Evolutionary conservation across 2,329 filamentous ascomycete species (phyloP).

Genomic region (Paecilomyces fulvus): DNA sequence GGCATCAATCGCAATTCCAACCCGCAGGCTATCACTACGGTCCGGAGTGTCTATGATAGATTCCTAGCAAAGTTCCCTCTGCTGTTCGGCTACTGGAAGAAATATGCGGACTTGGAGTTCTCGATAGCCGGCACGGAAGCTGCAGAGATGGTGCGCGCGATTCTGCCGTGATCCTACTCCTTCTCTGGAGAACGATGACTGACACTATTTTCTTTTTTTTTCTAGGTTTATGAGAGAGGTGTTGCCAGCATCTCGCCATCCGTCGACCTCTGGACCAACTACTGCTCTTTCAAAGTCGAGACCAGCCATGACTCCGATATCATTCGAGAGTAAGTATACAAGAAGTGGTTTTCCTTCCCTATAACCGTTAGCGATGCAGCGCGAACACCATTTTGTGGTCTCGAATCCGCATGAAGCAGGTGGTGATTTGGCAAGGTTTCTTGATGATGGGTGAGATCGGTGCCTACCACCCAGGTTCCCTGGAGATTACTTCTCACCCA

Average conservation of each 20-base stretch:
- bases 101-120: conserved; percentile 96
- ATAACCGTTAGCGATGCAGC: conserved; percentile 37
- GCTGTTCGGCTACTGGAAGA: conserved; percentile 98
- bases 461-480: conserved; percentile 42
- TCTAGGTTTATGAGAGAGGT: conserved; percentile 85
- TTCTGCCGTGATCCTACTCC: background rate
- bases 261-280: conserved; percentile 94
- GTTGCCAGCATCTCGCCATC: conserved; percentile 88
- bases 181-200: background rate
- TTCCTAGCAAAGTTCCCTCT: conserved; percentile 93
- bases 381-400: conserved; percentile 27
- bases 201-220: conserved; percentile 3
- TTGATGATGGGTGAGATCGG: conserved; percentile 56
- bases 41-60: conserved; percentile 80
- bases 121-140: conserved; percentile 94
- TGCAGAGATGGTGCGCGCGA: conserved; percentile 72
- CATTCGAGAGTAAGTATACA: conserved; percentile 97
- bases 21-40: conserved; percentile 79
- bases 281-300: conserved; percentile 96
- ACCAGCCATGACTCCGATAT: conserved; percentile 89
- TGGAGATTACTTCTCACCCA: conserved; percentile 44
- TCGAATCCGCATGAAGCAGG: conserved; percentile 25
- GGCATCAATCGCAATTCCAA: conserved; percentile 95
- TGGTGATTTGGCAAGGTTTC: conserved; percentile 30
- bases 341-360: conserved; percentile 58